Conservation (phyloP, 768 basidiomycete genomes). For the Omphalotus guepiniiformis region DNA sequence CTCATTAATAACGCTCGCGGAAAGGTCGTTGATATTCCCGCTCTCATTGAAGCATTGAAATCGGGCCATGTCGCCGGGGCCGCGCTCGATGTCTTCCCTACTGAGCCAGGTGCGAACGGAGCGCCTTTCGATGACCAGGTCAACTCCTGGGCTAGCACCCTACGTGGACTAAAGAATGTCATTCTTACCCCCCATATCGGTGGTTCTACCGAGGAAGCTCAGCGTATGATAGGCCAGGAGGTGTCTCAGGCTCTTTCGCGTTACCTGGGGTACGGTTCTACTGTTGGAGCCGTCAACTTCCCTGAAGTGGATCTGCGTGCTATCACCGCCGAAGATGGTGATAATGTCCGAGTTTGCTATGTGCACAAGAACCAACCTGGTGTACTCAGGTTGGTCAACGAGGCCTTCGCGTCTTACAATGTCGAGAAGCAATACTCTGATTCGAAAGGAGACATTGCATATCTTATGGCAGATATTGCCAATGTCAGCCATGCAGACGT, state of each 20-base stretch:
- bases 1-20: constrained; percentile 98
- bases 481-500: constrained; percentile 82
- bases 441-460: constrained; percentile 88
- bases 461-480: constrained; percentile 96
- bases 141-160: constrained; percentile 76
- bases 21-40: constrained; percentile 91
- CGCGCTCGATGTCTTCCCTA: constrained; percentile 89
- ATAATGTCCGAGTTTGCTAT: constrained; percentile 86
- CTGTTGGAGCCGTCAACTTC: constrained; percentile 95
- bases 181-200: constrained; percentile 99
- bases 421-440: constrained; percentile 99
- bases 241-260: constrained; percentile 80
- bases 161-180: constrained; percentile 80
- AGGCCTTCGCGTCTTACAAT: constrained; percentile 90
- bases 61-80: constrained; percentile 88
- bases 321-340: constrained; percentile 78
- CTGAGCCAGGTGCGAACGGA: constrained; percentile 91
- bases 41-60: constrained; percentile 74
- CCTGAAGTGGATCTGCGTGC: constrained; percentile 96
- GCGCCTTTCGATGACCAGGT: constrained; percentile 84
- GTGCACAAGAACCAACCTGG: constrained; percentile 95
- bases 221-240: constrained; percentile 95
- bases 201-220: constrained; percentile 98
- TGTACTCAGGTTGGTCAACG: constrained; percentile 93
- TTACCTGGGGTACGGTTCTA: constrained; percentile 91